Conservation (phyloP, 441 rosid genomes). For the Gossypium lobatum region DNA sequence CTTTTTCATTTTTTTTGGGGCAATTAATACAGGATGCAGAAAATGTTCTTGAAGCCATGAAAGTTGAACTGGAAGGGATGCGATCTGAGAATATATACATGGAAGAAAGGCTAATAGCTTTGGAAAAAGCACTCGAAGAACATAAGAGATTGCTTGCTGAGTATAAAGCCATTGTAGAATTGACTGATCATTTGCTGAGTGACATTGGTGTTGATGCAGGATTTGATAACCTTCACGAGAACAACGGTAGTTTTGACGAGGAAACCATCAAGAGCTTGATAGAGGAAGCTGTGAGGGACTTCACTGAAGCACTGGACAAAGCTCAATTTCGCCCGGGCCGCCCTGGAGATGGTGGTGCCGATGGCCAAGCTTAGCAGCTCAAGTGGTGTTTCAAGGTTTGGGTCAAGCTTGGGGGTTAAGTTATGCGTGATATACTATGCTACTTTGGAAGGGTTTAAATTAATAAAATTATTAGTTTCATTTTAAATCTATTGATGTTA, state of each 20-base stretch:
- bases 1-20: too few relatives aligned
- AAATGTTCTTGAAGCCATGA: neutral
- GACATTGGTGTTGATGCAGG: neutral
- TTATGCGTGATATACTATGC: too few relatives aligned
- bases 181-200: neutral
- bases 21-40: neutral
- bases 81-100: neutral
- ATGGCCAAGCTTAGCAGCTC: too few relatives aligned
- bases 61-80: neutral
- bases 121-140: neutral
- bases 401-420: too few relatives aligned
- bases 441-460: too few relatives aligned
- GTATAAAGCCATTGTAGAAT: neutral
- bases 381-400: too few relatives aligned
- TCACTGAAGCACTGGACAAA: neutral
- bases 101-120: neutral
- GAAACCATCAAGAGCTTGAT: neutral
- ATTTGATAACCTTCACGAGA: neutral
- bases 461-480: too few relatives aligned
- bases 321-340: neutral
- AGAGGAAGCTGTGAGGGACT: neutral
- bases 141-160: neutral
- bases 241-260: neutral
- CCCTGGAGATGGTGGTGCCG: neutral
- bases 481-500: too few relatives aligned